Evolutionary conservation across 2,329 filamentous ascomycete species (phyloP), one percentile per base, ranked within the genome.

Genomic region (Trichoderma oligosporum): DNA sequence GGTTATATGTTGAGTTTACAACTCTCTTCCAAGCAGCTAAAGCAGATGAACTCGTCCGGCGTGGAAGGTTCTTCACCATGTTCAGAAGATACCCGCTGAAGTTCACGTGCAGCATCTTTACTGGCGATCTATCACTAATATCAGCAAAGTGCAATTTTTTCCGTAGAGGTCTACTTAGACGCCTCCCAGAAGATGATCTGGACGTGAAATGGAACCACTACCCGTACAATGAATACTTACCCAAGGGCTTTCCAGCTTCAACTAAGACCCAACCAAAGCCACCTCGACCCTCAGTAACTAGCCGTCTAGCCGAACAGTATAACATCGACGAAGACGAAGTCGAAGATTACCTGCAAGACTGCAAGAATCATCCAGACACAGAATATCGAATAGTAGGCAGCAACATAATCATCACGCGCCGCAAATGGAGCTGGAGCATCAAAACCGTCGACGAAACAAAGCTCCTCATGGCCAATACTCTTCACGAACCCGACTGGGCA

Each of bases 401-500:
- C 51, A 46, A 12, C 11, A 58, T 61, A 7, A 60, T 25, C 25
- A 35, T 65, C 25, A 61, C 54, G 1, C 61, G 63, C 14, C 55
- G 58, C 25, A 60, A 53, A 9, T 62, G 55, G 38, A 53, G 59
- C 24, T 65, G 61, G 62, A 48, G 45, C 33, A 51, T 63, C 22
- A 46, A n/a, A 3, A 24, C 8, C 22, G 58, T 60, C 4, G 63
- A 62, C 36, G 45, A 62, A 24, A 22, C 42, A 1, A 65, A 65
- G 57, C 58, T 65, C 1, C 56, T 61, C 49, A 61, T 65, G 61
- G 62, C 60, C 3, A 61, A 58, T 33, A 65, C 60, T 7, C 60
- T 66, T 2, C 57, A 63, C 27, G 47, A 63, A 1, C 62, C 62
- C 2, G 53, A 41, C 0, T 68, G 66, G 66, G 61, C 48, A 6